These are phyloP conservation scores for Zymoseptoria brevis DNA, from an alignment of 2,329 filamentous ascomycete species.

Conservation along the genomic window DNA sequence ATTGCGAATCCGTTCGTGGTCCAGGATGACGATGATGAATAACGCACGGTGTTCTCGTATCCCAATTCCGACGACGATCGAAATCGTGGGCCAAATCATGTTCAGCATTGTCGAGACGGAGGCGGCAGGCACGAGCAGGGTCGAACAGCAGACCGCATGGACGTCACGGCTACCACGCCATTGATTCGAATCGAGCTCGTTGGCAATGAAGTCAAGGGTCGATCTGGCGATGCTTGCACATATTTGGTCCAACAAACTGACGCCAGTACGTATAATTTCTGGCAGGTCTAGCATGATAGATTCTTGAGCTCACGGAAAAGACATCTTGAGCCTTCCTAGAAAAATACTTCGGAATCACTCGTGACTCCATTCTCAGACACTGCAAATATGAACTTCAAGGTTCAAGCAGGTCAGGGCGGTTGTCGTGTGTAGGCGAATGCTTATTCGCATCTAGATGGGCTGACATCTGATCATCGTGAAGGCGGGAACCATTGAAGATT, in stretches of 20 bases:
- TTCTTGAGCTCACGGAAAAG: background rate
- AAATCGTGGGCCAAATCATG: background rate
- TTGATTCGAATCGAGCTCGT: background rate
- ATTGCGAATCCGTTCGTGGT: slow-evolving; percentile 90
- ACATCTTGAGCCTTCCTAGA: background rate
- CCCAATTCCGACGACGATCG: background rate
- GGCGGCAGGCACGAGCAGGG: background rate
- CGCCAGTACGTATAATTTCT: background rate
- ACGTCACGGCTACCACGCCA: background rate
- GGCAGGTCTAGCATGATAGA: background rate
- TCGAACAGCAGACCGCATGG: background rate
- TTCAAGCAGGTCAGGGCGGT: background rate
- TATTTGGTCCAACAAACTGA: background rate
- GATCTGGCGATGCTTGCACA: background rate
- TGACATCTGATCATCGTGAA: background rate
- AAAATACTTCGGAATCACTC: background rate
- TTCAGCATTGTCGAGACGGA: background rate
- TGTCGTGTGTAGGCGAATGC: background rate
- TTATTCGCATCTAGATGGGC: background rate
- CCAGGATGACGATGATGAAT: slow-evolving; percentile 49
- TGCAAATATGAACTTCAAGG: background rate
- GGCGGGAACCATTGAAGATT: background rate
- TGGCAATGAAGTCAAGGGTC: background rate
- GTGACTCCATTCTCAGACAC: background rate
- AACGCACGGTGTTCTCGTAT: background rate